Conservation (phyloP, 352 stramenopile genomes). For the Pythium chondricola region DNA sequence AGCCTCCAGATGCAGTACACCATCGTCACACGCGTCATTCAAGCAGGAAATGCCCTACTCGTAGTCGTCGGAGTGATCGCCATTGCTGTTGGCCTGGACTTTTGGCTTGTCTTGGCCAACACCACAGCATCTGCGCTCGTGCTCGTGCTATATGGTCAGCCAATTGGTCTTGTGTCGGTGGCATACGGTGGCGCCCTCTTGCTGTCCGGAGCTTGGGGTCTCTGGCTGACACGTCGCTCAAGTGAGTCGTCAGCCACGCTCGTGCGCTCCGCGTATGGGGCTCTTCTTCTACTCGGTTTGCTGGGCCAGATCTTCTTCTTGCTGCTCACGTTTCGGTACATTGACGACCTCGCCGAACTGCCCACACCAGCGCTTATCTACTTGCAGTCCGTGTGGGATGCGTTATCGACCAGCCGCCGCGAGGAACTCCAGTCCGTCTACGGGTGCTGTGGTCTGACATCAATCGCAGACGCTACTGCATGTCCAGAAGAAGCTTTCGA, state of each 20-base stretch:
- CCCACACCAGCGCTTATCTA: slow-evolving; percentile 1
- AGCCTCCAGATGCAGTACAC: slow-evolving; percentile 30
- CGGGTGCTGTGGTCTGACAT: slow-evolving; percentile 30
- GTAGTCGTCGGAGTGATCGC: slow-evolving; percentile 8
- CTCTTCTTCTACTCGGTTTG: slow-evolving; percentile 8
- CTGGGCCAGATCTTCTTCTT: slow-evolving; percentile 14
- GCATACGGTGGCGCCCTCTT: slow-evolving; percentile 13
- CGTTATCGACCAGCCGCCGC: background rate
- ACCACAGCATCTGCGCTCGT: slow-evolving; percentile 21
- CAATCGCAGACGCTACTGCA: slow-evolving; percentile 4
- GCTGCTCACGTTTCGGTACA: slow-evolving; percentile 16
- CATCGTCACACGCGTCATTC: slow-evolving; percentile 24
- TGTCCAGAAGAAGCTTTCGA: slow-evolving; percentile 30
- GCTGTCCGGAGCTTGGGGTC: slow-evolving; percentile 5
- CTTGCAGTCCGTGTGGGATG: slow-evolving; percentile 14
- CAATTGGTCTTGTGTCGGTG: slow-evolving; percentile 20
- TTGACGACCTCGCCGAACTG: slow-evolving; percentile 17
- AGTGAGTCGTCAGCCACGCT: slow-evolving; percentile 7
- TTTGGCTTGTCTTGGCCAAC: slow-evolving; percentile 25
- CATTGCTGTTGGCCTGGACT: slow-evolving; percentile 26
- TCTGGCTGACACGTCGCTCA: background rate
- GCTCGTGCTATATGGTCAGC: slow-evolving; percentile 24
- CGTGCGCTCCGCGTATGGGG: slow-evolving; percentile 3
- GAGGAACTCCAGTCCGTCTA: slow-evolving; percentile 24
- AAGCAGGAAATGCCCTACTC: slow-evolving; percentile 28